A percentile compares a stretch with the other conserved stretches of the same genome.
phyloP scores from a whole-genome alignment of 352 stramenopile genomes.

The Pseudoperonospora humuli region DNA sequence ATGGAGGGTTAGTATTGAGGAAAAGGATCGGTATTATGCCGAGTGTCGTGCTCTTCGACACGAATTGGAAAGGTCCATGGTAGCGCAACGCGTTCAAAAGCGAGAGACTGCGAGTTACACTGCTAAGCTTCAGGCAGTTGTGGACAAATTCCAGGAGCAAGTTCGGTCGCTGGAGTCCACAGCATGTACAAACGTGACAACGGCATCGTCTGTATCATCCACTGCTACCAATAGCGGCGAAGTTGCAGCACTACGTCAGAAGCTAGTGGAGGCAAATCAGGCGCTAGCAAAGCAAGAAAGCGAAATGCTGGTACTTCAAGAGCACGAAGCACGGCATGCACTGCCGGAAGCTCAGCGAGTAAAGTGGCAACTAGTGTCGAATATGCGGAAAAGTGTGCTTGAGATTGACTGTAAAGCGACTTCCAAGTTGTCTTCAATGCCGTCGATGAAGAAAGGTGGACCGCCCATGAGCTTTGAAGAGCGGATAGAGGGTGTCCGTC shows the following conservation, averaged over 20 bases:
- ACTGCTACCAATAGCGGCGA: constrained; percentile 32
- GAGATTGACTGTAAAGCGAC: constrained; percentile 48
- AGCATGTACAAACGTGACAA: constrained; percentile 4
- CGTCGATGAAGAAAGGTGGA: constrained; percentile 12
- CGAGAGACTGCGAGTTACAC: constrained; percentile 29
- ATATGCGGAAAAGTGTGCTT: constrained; percentile 58
- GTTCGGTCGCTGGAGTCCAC: constrained; percentile 34
- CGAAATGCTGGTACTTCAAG: constrained; percentile 55
- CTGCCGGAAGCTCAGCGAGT: constrained; percentile 55
- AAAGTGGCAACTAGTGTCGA: constrained; percentile 50
- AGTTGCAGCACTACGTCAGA: constrained; percentile 44
- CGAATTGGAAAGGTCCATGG: constrained; percentile 44
- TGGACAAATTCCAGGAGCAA: constrained; percentile 51
- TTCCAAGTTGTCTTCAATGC: constrained; percentile 3
- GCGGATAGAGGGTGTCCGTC: constrained; percentile 52
- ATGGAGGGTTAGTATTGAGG: constrained; percentile 43
- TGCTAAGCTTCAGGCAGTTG: constrained; percentile 42
- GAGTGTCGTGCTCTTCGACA: constrained; percentile 58
- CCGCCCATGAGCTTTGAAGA: constrained; percentile 38
- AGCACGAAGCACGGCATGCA: constrained; percentile 53
- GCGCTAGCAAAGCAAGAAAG: constrained; percentile 51
- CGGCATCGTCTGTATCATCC: background rate
- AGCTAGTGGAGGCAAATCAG: constrained; percentile 62
- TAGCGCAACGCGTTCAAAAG: constrained; percentile 40
- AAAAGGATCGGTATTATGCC: constrained; percentile 64